Evolutionary conservation across 768 basidiomycete species (phyloP), one percentile per base, ranked within the genome.

Genomic region (Leccinum truebloodii): DNA sequence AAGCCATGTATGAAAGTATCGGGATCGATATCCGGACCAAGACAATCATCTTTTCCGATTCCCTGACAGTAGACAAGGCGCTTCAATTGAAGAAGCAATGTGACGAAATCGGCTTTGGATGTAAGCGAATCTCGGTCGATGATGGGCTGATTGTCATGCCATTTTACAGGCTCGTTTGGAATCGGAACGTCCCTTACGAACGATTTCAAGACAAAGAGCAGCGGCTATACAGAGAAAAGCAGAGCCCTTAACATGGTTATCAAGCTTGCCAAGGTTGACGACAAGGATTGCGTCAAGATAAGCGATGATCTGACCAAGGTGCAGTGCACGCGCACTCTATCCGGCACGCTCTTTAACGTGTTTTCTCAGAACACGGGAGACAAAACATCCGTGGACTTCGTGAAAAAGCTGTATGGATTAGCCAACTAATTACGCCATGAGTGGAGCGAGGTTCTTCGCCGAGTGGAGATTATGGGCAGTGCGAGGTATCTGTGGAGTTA

Each of bases 131-230:
- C 46, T 34, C 5, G 39, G 20, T 34, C 6, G 24, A 18, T 34
- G 26, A n/a, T 3, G 5, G 3, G 20, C 7, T 24, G 37, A 10
- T 57, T 16, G 26, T 59, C 34, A 57, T 32, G 32, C 14, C 18
- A 16, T 20, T 53, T n/a, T 53, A 7, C 48, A 96, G 95, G 87
- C 55, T 83, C 88, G 1, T 98, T 94, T 71, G 97, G 97, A 9
- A 94, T 98, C 49, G 97, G 97, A 1, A 99, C 97, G 0, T 89
- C 82, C 72, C 74, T 98, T 9, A 94, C 94, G 16, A 98, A 97
- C 69, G 95, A 52, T 74, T 97, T 95, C 77, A 69, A 63, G 67
- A 77, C 67, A 50, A 70, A 63, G 71, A 82, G 76, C 57, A 77
- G 77, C 8, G 67, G 75, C 30, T 73, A 81, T 67, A 69, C 66